Evolutionary conservation across 2,329 filamentous ascomycete genomes (phyloP).

Genomic region (Aureobasidium sp.): DNA sequence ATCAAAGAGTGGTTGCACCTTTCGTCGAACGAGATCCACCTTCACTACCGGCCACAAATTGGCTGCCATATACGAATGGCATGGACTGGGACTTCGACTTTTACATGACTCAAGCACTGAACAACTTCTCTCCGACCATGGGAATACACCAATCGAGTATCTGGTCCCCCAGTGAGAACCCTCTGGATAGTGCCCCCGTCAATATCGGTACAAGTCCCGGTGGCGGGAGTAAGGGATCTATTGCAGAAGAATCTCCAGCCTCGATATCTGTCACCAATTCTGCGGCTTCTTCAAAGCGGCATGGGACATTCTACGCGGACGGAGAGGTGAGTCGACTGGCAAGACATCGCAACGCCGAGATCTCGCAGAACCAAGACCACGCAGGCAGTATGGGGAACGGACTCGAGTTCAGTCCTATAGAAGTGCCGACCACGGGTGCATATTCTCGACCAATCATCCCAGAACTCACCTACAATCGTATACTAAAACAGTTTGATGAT

Average conservation of each 20-base stretch:
- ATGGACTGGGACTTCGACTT: constrained; percentile 6
- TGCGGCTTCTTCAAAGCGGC: neutral
- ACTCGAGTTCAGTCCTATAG: neutral
- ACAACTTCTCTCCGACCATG: neutral
- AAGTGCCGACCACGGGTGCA: neutral
- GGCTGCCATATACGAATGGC: neutral
- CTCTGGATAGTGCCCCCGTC: neutral
- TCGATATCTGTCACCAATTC: neutral
- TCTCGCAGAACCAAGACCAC: neutral
- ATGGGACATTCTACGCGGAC: constrained; percentile 6
- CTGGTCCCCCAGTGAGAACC: neutral
- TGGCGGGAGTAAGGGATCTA: neutral
- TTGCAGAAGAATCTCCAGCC: neutral
- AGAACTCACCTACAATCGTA: neutral
- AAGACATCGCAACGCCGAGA: neutral
- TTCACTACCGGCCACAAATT: constrained; percentile 2
- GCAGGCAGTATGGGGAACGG: neutral
- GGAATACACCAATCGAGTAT: neutral
- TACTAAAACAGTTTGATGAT: neutral
- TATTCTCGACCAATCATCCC: neutral
- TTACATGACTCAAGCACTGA: constrained; percentile 2
- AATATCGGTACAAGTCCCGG: neutral
- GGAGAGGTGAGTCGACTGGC: neutral
- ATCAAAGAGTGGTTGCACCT: neutral
- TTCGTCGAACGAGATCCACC: neutral